Conservation (phyloP, 108 stramenopile species). For the Skeletonema potamos region DNA sequence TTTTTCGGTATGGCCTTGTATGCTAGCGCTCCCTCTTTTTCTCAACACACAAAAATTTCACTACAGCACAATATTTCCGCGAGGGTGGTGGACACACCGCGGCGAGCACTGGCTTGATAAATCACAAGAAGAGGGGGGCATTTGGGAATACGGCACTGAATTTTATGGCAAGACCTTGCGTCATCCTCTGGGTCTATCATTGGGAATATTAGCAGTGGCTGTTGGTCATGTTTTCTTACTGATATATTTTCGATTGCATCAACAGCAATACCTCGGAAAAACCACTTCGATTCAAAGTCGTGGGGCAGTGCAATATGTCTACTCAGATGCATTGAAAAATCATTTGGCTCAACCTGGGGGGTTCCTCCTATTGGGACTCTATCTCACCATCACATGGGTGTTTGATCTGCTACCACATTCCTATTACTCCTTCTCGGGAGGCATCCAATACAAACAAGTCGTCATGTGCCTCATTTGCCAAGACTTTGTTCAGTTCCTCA, state of each 20-base stretch:
- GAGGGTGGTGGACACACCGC: constrained; percentile 50
- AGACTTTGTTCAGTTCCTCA: constrained; percentile 81
- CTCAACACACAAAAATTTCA: constrained; percentile 45
- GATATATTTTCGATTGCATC: constrained; percentile 57
- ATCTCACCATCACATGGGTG: constrained; percentile 90
- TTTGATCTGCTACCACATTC: constrained; percentile 75
- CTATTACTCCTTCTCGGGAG: constrained; percentile 85
- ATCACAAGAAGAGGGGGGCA: constrained; percentile 14
- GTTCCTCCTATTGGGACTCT: constrained; percentile 81
- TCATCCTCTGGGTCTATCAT: constrained; percentile 74
- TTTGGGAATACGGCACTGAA: constrained; percentile 25
- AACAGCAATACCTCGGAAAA: constrained; percentile 40
- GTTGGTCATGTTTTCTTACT: constrained; percentile 80
- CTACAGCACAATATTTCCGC: constrained; percentile 64
- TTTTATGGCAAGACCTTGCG: constrained; percentile 27
- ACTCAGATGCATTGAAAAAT: constrained; percentile 62
- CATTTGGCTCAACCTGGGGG: constrained; percentile 92
- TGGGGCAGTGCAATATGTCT: constrained; percentile 72
- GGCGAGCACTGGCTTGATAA: constrained; percentile 23
- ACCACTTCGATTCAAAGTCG: constrained; percentile 74
- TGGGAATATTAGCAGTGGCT: constrained; percentile 83
- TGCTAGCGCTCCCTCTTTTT: constrained; percentile 68
- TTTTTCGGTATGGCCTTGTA: constrained; percentile 75
- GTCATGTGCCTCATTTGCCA: constrained; percentile 78
- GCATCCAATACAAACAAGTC: constrained; percentile 71